These are phyloP conservation scores for Malassezia sympodialis DNA, from an alignment of 1,284 basidiomycete species.

Conservation along the genomic window DNA sequence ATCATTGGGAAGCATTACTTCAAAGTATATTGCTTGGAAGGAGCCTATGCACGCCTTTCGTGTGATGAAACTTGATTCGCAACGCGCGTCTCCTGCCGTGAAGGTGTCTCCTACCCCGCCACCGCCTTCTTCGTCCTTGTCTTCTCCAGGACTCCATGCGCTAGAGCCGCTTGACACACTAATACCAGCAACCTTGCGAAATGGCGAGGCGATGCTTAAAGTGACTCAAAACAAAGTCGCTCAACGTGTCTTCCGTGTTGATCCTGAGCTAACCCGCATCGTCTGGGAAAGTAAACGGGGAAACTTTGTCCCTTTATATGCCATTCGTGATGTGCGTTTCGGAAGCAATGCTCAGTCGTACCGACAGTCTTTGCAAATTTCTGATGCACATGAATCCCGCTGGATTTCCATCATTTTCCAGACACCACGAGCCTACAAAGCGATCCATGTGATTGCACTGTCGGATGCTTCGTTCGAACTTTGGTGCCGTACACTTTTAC, in stretches of 20 bases:
- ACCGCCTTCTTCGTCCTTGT: background rate
- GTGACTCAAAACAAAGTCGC: constrained; percentile 75
- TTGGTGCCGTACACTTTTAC: constrained; percentile 52
- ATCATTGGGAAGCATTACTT: background rate
- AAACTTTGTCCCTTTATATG: constrained; percentile 68
- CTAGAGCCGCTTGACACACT: constrained; percentile 12
- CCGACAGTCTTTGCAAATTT: constrained; percentile 61
- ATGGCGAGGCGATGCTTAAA: constrained; percentile 61
- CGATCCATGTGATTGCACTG: constrained; percentile 74
- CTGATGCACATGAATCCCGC: constrained; percentile 50
- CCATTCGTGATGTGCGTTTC: constrained; percentile 79
- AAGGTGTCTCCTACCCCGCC: background rate
- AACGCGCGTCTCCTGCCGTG: background rate
- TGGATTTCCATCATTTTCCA: constrained; percentile 73
- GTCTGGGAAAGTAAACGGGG: constrained; percentile 69
- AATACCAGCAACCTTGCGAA: constrained; percentile 20
- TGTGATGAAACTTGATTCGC: background rate
- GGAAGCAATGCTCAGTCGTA: constrained; percentile 67
- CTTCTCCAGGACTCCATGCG: background rate
- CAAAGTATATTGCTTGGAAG: constrained; percentile 12
- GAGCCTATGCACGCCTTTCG: constrained; percentile 3
- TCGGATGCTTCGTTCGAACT: constrained; percentile 59
- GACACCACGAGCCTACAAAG: constrained; percentile 72
- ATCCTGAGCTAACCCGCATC: constrained; percentile 69
- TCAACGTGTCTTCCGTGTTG: constrained; percentile 62